Base-by-base conservation (phyloP, 2,329 filamentous ascomycete species). In the Fusarium globosum region DNA sequence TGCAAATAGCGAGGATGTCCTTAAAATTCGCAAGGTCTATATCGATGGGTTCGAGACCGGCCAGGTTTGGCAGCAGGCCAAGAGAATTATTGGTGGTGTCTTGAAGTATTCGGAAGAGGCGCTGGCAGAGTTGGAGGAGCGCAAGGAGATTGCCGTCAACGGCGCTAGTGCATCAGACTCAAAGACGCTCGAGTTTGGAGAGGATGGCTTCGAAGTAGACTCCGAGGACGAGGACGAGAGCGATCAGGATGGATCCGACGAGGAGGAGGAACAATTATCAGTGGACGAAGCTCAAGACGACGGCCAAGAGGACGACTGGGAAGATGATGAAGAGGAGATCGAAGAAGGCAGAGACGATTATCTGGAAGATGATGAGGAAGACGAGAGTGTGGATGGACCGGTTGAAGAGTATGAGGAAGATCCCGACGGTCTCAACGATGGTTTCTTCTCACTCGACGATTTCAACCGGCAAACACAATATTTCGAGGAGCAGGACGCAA, bases 391-490 rank as follows among this genome's bases (percentile, higher is more conserved):
- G 2, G 84, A 85, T 3, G 83, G 84, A 2, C 81, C 83, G 0
- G 85, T 85, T 1, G 86, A 87, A 2, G 86, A 87, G 6, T 86
- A 84, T 2, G 83, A 83, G 16, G 84, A 86, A 7, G 87, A 98
- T 78, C 91, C 91, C 8, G 88, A 96, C 79, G 94, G 95, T 12
- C 89, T 99, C 38, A 98, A 99, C 79, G 96, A 99, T 79, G 96
- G 95, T 10, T 99, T 99, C 85, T 99, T 99, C 84, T 97, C 94
- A 21, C 96, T 99, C 77, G 95, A 98, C 78, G 91, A 97, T 68
- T 99, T 99, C 88, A 99, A 99, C 86, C 94, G 92, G 80, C 94
- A 97, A 80, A 94, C 95, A 4, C 94, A 97, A 78, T 93, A 92
- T 80, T 91, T 98, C 55, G 96, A 99, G 82, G 91, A 94, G 73